Percentiles rank a stretch among this genome's conserved stretches.
Evolutionary conservation across 805 yeast genomes (phyloP).

Genomic region (Wickerhamiella australiensis): DNA sequence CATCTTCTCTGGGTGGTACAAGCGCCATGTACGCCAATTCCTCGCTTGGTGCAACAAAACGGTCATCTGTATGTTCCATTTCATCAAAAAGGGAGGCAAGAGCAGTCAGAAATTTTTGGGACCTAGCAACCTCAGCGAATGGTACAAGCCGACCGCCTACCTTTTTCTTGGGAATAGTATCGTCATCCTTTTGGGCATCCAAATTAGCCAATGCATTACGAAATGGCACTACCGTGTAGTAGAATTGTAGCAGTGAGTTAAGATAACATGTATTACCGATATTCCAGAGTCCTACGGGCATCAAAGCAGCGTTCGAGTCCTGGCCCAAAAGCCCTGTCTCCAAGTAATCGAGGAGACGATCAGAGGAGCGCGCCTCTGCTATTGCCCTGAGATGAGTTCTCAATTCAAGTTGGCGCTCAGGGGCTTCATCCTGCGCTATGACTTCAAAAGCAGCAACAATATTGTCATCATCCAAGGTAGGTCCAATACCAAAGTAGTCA

Average conservation of each 20-base stretch:
- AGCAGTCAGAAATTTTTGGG: slow-evolving; percentile 68
- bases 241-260: slow-evolving; percentile 81
- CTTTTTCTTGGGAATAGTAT: slow-evolving; percentile 40
- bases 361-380: slow-evolving; percentile 44
- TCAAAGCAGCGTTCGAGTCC: slow-evolving; percentile 11
- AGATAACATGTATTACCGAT: slow-evolving; percentile 94
- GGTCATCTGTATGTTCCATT: slow-evolving; percentile 48
- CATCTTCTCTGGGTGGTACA: slow-evolving; percentile 28
- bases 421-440: slow-evolving; percentile 37
- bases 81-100: slow-evolving; percentile 56
- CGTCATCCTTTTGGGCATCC: slow-evolving; percentile 26
- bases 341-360: slow-evolving; percentile 44
- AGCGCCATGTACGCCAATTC: slow-evolving; percentile 84
- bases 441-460: slow-evolving; percentile 63
- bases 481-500: slow-evolving; percentile 37
- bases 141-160: slow-evolving; percentile 82
- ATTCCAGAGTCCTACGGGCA: slow-evolving; percentile 89
- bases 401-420: slow-evolving; percentile 42
- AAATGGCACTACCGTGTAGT: slow-evolving; percentile 73
- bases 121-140: slow-evolving; percentile 63
- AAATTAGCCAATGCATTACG: slow-evolving; percentile 54
- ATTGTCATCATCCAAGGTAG: slow-evolving; percentile 53
- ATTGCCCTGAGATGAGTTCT: slow-evolving; percentile 47
- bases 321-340: slow-evolving; percentile 43
- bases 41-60: slow-evolving; percentile 68